phyloP scores from a whole-genome alignment of 164 flowering plant genomes.

The Euptelea pleiosperma region DNA sequence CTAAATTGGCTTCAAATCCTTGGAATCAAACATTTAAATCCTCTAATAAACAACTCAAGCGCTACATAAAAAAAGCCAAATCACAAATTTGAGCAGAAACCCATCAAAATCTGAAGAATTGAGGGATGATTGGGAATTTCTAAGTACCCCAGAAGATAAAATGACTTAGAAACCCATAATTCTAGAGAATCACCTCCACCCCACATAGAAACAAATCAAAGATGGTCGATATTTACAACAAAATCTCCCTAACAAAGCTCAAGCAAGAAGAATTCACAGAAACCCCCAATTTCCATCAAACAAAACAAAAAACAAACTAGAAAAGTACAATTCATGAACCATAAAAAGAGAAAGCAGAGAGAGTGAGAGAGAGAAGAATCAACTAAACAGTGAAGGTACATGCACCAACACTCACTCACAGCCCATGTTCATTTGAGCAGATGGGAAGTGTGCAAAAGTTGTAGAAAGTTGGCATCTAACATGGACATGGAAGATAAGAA shows the following conservation, averaged over 20 bases:
- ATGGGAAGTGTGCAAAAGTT: conserved; percentile 2
- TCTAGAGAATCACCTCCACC: conserved; percentile 5
- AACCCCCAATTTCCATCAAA: conserved; percentile 8
- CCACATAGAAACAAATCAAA: conserved; percentile 2
- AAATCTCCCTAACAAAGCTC: conserved; percentile 9
- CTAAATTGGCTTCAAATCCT: neutral
- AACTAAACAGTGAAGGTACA: neutral
- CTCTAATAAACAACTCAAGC: neutral
- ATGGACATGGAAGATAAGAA: neutral
- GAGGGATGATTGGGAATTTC: neutral
- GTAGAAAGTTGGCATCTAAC: conserved; percentile 5
- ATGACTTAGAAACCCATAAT: neutral
- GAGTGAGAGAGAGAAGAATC: conserved; percentile 7
- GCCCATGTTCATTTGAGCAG: neutral
- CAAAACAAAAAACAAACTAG: neutral
- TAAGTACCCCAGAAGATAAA: conserved; percentile 7
- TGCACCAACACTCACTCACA: conserved; percentile 1
- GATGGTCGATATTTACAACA: conserved; percentile 7
- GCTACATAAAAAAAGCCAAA: neutral
- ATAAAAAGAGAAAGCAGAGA: neutral
- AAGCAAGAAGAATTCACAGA: conserved; percentile 8
- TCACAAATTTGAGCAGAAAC: neutral
- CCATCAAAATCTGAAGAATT: neutral
- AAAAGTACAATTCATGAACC: too few species aligned
- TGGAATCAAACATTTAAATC: neutral